Evolutionary conservation across 352 stramenopile genomes (phyloP).

Genomic region (Globisporangium canariense): DNA sequence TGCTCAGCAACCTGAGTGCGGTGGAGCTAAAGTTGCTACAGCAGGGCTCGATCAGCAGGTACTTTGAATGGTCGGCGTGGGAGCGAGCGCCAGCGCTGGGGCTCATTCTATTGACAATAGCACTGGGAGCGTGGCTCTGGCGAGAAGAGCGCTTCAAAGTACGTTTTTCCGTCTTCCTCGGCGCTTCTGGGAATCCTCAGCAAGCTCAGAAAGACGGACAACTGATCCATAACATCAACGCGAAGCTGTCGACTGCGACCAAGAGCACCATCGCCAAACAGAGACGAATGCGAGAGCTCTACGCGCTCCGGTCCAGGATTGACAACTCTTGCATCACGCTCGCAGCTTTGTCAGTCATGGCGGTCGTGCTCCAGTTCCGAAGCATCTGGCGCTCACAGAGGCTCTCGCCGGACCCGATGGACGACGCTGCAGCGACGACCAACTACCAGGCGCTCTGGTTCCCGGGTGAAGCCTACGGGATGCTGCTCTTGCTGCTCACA

Average conservation of each 20-base stretch:
- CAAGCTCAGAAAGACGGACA: slow-evolving; percentile 2
- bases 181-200: slow-evolving; percentile 9
- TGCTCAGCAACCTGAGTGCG: slow-evolving; percentile 14
- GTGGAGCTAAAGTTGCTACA: slow-evolving; percentile 21
- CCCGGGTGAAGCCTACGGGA: slow-evolving; percentile 51
- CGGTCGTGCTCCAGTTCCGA: slow-evolving; percentile 52
- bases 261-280: slow-evolving; percentile 21
- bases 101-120: slow-evolving; percentile 23
- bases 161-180: slow-evolving; percentile 32
- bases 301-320: slow-evolving; percentile 27
- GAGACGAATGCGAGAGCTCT: slow-evolving; percentile 25
- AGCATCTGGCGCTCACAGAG: slow-evolving; percentile 47
- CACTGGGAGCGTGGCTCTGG: slow-evolving; percentile 30
- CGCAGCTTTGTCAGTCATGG: slow-evolving; percentile 31
- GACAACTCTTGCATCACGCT: slow-evolving; percentile 38
- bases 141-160: slow-evolving; percentile 35
- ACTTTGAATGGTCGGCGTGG: slow-evolving; percentile 44
- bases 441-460: slow-evolving; percentile 23
- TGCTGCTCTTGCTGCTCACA: slow-evolving; percentile 44
- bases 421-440: slow-evolving; percentile 7
- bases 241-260: background rate
- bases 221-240: background rate
- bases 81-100: slow-evolving; percentile 37
- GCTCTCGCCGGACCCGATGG: background rate
- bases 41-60: slow-evolving; percentile 43